Evolutionary conservation across 2,329 filamentous ascomycete genomes (phyloP).

Genomic region (Akanthomyces dipterigenus): DNA sequence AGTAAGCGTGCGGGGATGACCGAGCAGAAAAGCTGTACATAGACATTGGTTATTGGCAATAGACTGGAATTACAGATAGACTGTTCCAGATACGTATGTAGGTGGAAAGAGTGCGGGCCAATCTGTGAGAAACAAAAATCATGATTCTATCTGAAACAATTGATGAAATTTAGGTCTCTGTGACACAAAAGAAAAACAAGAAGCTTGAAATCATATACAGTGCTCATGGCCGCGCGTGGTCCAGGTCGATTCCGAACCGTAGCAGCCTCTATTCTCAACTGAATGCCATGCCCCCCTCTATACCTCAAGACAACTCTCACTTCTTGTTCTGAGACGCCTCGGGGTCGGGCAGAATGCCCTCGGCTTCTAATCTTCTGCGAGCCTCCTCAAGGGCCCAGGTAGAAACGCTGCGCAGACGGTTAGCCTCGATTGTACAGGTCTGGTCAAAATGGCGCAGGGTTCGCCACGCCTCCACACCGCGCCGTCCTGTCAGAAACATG

Average conservation of each 20-base stretch:
- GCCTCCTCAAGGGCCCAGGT: conserved; percentile 99
- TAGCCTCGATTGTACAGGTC: conserved; percentile 18
- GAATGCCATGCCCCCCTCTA: conserved; percentile 1
- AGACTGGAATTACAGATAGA: background rate
- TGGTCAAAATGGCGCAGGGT: conserved; percentile 19
- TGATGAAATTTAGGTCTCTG: conserved; percentile 22
- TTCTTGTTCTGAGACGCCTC: conserved; percentile 49
- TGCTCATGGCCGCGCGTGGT: conserved; percentile 8
- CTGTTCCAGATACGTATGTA: background rate
- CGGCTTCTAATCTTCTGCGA: conserved; percentile 85
- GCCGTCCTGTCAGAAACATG: background rate
- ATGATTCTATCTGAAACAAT: conserved; percentile 22
- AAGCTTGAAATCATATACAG: conserved; percentile 28
- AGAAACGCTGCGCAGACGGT: conserved; percentile 67
- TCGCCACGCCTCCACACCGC: conserved; percentile 14
- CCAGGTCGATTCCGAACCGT: conserved; percentile 10
- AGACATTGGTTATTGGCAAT: background rate
- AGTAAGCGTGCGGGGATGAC: conserved; percentile 11
- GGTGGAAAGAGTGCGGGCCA: background rate
- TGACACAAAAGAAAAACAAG: conserved; percentile 18
- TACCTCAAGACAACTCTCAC: conserved; percentile 21
- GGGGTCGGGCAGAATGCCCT: conserved; percentile 86
- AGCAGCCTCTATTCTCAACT: conserved; percentile 10
- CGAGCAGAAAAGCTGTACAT: conserved; percentile 13
- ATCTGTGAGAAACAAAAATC: conserved; percentile 8